Conservation (phyloP, 208 protist species). For the Angomonas desouzai region DNA sequence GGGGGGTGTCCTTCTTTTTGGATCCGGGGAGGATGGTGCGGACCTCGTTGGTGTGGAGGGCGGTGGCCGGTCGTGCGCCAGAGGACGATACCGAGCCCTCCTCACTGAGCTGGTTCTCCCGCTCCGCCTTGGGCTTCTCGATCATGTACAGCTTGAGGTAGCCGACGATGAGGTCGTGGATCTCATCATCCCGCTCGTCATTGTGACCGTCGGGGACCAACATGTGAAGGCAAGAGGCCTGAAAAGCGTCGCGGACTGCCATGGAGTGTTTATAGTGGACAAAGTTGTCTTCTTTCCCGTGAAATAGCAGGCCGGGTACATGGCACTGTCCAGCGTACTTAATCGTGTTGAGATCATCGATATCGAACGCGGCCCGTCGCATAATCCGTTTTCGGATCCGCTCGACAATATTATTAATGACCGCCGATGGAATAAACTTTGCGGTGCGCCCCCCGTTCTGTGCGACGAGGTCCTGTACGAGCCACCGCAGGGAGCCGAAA, state of each 20-base stretch:
- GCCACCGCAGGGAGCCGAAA: constrained; percentile 80
- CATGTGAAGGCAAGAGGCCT: constrained; percentile 57
- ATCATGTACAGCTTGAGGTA: constrained; percentile 86
- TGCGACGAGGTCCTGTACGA: constrained; percentile 83
- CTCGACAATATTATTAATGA: constrained; percentile 79
- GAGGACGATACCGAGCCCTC: background rate
- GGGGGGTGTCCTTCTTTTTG: background rate
- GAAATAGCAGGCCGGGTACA: constrained; percentile 88
- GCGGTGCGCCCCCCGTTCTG: constrained; percentile 35
- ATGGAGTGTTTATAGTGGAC: constrained; percentile 80
- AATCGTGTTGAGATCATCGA: constrained; percentile 84
- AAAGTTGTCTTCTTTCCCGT: constrained; percentile 91
- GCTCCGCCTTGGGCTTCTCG: constrained; percentile 42
- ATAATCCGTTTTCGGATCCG: constrained; percentile 85
- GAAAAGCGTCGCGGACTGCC: constrained; percentile 51
- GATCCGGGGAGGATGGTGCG: background rate
- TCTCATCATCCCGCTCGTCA: constrained; percentile 69
- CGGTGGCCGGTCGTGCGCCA: background rate
- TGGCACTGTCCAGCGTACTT: constrained; percentile 78
- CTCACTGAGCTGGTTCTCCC: background rate
- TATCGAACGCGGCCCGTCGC: constrained; percentile 90
- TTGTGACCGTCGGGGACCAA: constrained; percentile 92
- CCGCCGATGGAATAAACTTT: constrained; percentile 59
- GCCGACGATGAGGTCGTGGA: constrained; percentile 65
- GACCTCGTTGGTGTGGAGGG: background rate